phyloP scores from a whole-genome alignment of 176 grass and related monocot genomes.

The Eremochloa ophiuroides region DNA sequence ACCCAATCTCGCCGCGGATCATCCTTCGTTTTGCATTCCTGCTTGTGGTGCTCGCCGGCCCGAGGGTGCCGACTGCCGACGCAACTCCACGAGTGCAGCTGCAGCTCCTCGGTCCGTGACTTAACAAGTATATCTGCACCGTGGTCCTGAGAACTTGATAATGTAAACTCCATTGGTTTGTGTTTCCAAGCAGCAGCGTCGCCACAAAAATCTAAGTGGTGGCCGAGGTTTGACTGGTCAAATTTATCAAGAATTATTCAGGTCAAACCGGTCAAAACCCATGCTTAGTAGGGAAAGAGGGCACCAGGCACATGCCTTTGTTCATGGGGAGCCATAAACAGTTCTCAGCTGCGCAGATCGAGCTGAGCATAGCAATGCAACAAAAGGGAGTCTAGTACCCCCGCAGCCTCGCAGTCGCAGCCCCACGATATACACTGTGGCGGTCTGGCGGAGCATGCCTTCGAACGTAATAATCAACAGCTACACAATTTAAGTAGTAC shows the following conservation, averaged over 20 bases:
- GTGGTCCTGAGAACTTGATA: constrained; percentile 10
- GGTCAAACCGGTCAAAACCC: constrained; percentile 26
- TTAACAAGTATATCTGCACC: not conserved
- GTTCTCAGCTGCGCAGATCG: constrained; percentile 16
- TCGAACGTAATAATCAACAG: too few species aligned
- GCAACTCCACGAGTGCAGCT: not conserved
- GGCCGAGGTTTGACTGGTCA: constrained; percentile 37
- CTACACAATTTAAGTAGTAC: too few species aligned
- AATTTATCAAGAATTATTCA: not conserved
- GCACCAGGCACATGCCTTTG: constrained; percentile 2
- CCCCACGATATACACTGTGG: too few species aligned
- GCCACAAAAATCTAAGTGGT: not conserved
- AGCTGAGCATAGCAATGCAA: constrained; percentile 28
- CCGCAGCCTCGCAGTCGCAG: not conserved
- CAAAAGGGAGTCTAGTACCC: not conserved
- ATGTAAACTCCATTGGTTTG: not conserved
- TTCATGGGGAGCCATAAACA: constrained; percentile 21
- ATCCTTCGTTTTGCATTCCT: constrained; percentile 15
- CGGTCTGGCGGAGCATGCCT: too few species aligned
- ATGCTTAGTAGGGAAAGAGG: not conserved
- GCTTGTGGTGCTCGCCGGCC: not conserved
- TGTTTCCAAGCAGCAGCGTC: not conserved
- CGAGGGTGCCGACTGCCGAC: not conserved
- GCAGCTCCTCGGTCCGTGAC: not conserved
- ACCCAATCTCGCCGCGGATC: constrained; percentile 37